Evolutionary conservation across 305 asterid species (phyloP).

Genomic region (Striga hermonthica): DNA sequence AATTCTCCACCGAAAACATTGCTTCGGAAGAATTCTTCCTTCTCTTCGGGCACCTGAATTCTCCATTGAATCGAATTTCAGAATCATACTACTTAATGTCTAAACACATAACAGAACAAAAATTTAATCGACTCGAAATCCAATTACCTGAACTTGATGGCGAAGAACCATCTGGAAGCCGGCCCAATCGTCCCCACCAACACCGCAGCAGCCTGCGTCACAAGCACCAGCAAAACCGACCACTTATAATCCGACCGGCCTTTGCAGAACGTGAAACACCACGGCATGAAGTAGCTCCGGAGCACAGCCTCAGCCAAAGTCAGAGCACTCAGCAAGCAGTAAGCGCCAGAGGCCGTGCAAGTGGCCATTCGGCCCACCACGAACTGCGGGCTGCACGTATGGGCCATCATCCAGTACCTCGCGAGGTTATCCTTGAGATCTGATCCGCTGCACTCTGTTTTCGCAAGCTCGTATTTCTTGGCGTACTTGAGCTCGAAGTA

Average conservation of each 20-base stretch:
- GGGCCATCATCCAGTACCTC: conserved; percentile 89
- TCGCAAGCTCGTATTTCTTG: conserved; percentile 41
- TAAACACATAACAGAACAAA: no score
- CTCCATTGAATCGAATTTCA: no score
- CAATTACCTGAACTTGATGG: conserved; percentile 38
- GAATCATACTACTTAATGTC: no score
- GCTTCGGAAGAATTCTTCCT: conserved; percentile 26
- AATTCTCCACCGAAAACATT: conserved; percentile 50
- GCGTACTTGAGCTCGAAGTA: conserved; percentile 56
- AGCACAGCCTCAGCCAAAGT: conserved; percentile 60
- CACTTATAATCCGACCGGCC: conserved; percentile 84
- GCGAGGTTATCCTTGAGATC: conserved; percentile 53
- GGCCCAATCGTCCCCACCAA: conserved; percentile 70
- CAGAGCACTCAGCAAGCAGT: conserved; percentile 56
- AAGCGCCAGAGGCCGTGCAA: conserved; percentile 78
- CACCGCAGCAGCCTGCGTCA: conserved; percentile 60
- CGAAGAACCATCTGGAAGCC: conserved; percentile 65
- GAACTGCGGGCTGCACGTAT: conserved; percentile 75
- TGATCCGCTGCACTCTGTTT: conserved; percentile 35
- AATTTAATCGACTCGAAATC: no score
- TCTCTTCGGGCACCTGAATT: conserved; percentile 47
- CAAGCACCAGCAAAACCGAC: conserved; percentile 59
- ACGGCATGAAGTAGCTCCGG: conserved; percentile 51
- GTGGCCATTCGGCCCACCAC: conserved; percentile 73
- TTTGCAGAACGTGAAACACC: conserved; percentile 52